phyloP scores from a whole-genome alignment of 306 rosid genomes.

The Malus orientalis region DNA sequence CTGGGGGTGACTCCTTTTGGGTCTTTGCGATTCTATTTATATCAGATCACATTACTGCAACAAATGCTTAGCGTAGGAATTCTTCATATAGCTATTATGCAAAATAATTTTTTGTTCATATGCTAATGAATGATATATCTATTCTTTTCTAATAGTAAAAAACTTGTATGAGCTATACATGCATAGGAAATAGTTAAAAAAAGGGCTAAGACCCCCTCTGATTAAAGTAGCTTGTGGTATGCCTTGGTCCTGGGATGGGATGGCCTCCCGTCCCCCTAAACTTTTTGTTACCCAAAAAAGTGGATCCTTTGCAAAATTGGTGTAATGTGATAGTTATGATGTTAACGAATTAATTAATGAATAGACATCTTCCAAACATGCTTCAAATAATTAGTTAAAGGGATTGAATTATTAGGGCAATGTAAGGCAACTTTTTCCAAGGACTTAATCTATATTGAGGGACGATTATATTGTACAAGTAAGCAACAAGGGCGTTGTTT shows the following conservation, averaged over 20 bases:
- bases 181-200: background rate
- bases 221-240: no score
- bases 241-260: no score
- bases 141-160: background rate
- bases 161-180: background rate
- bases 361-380: background rate
- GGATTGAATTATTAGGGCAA: background rate
- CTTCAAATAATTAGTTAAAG: background rate
- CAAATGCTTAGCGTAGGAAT: background rate
- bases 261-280: no score
- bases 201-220: no score
- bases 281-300: background rate
- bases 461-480: background rate
- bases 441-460: background rate
- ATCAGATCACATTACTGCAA: background rate
- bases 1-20: background rate
- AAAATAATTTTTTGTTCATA: conserved; percentile 1
- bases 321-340: background rate
- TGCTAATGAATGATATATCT: background rate
- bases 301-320: background rate
- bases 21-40: background rate
- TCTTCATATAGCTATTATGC: background rate
- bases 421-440: background rate
- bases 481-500: background rate
- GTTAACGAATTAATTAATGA: background rate